Conservation (phyloP, 805 yeast genomes). For the Ogataea pilisensis region DNA sequence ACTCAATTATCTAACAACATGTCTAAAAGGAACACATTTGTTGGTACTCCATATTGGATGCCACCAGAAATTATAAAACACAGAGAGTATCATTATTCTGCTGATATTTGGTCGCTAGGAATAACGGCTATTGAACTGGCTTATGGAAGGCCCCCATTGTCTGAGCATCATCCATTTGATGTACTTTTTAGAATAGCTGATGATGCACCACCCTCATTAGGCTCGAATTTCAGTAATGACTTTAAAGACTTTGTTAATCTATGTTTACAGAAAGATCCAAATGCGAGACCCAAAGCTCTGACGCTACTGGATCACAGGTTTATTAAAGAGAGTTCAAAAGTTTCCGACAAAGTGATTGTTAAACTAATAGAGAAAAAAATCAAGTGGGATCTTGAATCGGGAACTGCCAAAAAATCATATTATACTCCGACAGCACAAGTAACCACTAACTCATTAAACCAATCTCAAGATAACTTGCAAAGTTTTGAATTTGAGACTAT, state of each 20-base stretch:
- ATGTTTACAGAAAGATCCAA: conserved; percentile 73
- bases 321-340: conserved; percentile 37
- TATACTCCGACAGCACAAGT: conserved; percentile 32
- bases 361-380: conserved; percentile 41
- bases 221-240: conserved; percentile 30
- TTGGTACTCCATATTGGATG: conserved; percentile 65
- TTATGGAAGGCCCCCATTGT: conserved; percentile 67
- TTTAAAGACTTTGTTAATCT: conserved; percentile 64
- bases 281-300: conserved; percentile 59
- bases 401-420: conserved; percentile 23
- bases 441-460: not conserved
- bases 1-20: conserved; percentile 62
- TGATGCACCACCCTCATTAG: conserved; percentile 41
- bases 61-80: conserved; percentile 54
- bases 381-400: conserved; percentile 37
- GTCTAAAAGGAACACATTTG: conserved; percentile 48
- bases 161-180: conserved; percentile 51
- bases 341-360: conserved; percentile 30
- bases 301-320: conserved; percentile 63
- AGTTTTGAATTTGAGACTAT: conserved; percentile 12
- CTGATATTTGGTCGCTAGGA: conserved; percentile 79
- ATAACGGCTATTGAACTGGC: conserved; percentile 74
- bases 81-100: conserved; percentile 60
- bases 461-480: not conserved
- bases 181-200: conserved; percentile 50